phyloP scores from a whole-genome alignment of 148 eudicot genomes.

The Dysphania ambrosioides region DNA sequence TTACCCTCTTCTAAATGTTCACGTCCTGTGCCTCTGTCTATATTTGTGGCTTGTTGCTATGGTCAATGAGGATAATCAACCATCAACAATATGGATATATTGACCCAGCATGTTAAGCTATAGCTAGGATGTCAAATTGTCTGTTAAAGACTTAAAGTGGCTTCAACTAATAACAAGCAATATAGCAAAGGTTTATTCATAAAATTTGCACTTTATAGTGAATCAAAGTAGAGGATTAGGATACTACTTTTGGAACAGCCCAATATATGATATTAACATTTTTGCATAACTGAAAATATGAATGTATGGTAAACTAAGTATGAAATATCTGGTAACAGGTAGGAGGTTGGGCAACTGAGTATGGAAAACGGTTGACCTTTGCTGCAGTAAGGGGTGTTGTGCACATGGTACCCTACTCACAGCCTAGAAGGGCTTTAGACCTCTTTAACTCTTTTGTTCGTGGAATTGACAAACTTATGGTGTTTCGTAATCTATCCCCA shows the following conservation, averaged over 20 bases:
- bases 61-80: not conserved
- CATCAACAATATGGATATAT: not conserved
- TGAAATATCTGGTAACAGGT: conserved; percentile 40
- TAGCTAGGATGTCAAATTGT: not conserved
- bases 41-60: no score
- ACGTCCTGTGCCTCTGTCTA: no score
- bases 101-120: not conserved
- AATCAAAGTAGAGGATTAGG: no score
- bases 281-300: not conserved
- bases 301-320: not conserved
- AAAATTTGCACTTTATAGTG: no score
- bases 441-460: conserved; percentile 67
- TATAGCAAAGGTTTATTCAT: not conserved
- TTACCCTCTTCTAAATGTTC: conserved; percentile 12
- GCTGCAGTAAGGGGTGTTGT: conserved; percentile 94
- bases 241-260: not conserved
- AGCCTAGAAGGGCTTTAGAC: conserved; percentile 85
- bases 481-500: no score
- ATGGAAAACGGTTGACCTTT: conserved; percentile 71
- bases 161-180: not conserved
- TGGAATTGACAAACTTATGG: no score
- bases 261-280: no score
- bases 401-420: conserved; percentile 94
- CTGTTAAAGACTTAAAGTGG: no score
- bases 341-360: conserved; percentile 90